These are phyloP conservation scores for Phaffia tasmanica DNA, from an alignment of 768 basidiomycete genomes.

Conservation along the genomic window DNA sequence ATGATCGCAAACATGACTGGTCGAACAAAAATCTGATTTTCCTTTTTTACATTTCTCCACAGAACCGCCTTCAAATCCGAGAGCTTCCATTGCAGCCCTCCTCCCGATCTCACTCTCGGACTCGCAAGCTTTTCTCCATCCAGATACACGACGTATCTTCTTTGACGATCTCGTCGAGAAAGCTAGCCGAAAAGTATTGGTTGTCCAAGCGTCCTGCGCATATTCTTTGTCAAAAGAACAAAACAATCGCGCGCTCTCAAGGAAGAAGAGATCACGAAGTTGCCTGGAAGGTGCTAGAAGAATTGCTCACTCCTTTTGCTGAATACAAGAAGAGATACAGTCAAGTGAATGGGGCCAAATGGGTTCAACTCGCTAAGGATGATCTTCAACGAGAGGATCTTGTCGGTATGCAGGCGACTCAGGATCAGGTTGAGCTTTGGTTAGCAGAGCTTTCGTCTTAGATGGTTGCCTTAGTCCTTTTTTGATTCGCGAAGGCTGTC, in stretches of 20 bases:
- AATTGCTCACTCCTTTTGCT: constrained; percentile 42
- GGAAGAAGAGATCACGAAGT: constrained; percentile 62
- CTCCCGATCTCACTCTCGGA: constrained; percentile 1
- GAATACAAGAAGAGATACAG: neutral
- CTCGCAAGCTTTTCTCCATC: constrained; percentile 3
- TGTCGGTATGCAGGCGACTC: constrained; percentile 23
- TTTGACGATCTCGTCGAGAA: constrained; percentile 46
- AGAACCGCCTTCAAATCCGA: constrained; percentile 7
- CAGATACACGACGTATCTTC: constrained; percentile 44
- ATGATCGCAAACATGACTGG: too few species aligned
- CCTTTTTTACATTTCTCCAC: neutral
- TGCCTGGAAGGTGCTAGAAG: constrained; percentile 49
- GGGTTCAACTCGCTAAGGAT: neutral
- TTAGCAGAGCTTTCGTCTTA: constrained; percentile 17
- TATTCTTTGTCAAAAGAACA: constrained; percentile 52
- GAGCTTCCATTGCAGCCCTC: constrained; percentile 38
- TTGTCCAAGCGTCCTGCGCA: constrained; percentile 42
- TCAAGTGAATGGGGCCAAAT: constrained; percentile 1
- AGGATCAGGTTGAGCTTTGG: constrained; percentile 27
- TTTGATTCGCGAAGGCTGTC: neutral
- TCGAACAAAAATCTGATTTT: neutral
- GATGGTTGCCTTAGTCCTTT: neutral
- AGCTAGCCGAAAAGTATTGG: constrained; percentile 55
- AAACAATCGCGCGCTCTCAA: constrained; percentile 48
- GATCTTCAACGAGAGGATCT: constrained; percentile 20